Base-by-base conservation (phyloP, 805 yeast species). In the Starmerella apicola region DNA sequence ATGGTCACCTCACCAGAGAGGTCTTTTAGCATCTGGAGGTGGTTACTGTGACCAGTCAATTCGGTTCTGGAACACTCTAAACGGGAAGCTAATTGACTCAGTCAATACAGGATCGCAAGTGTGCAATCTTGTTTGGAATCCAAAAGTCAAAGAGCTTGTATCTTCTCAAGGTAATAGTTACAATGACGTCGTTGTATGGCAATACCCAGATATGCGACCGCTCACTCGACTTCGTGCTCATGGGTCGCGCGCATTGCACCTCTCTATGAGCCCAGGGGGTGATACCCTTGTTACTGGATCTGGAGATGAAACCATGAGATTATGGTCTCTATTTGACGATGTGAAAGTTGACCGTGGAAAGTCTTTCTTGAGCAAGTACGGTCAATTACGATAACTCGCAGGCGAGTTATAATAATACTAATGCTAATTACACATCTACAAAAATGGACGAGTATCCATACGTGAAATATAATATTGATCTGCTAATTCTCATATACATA, bases 1-100 rank as follows among this genome's bases (percentile, higher is more conserved):
- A 2, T 91, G 98, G 98, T 81, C 94, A 1, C 97, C 98, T 2
- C 97, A 91, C 56, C 95, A 84, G 56, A 66, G 96, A 40, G 96
- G 97, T 1, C 70, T 86, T 3, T 60, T 91, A 40, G 97, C 97
- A 1, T 74, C 91, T 1, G 98, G 98, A 13, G 98, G 98, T 16
- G 98, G 98, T 27, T 85, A 97, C 0, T 86, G 93, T 1, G 98
- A 91, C 60, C 75, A 88, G 42, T 71, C 78, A 29, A 79, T 91
- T 51, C 82, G 86, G 58, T 75, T 85, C 19, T 91, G 97, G 97
- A 91, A 86, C 58, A 80, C 94, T 0, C 62, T 77, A 33, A 81
- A 80, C 6, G 95, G 95, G 1, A 58, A 68, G 19, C 72, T 78
- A 43, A 55, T 82, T 10, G 72, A 75, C 51, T 91, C 84, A 50